A percentile compares a stretch with the other conserved stretches of the same genome.
Evolutionary conservation across 1,284 basidiomycete species (phyloP).

Genomic region (Vanrija sp.): DNA sequence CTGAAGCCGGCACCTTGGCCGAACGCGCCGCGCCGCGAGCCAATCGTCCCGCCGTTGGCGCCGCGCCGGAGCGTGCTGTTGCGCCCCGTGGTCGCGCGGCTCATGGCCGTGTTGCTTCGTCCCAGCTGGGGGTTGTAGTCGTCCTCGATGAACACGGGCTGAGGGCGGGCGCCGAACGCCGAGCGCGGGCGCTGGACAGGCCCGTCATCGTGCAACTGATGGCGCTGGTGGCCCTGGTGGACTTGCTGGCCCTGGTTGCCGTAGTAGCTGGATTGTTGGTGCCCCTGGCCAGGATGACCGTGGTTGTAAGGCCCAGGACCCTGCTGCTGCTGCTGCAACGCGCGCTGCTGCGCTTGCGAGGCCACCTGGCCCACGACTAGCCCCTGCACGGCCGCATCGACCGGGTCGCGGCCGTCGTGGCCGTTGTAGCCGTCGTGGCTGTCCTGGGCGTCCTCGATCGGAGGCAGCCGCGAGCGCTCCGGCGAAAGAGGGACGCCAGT

Average conservation of each 20-base stretch:
- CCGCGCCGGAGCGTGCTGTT: slow-evolving; percentile 25
- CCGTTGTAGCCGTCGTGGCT: slow-evolving; percentile 6
- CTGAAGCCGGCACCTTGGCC: slow-evolving; percentile 43
- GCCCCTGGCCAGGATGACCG: slow-evolving; percentile 3
- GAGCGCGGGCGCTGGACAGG: slow-evolving; percentile 23
- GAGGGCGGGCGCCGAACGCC: slow-evolving; percentile 32
- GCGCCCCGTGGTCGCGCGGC: slow-evolving; percentile 20
- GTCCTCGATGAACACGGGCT: slow-evolving; percentile 27
- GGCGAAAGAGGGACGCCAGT: too few species aligned
- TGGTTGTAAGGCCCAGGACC: slow-evolving; percentile 1
- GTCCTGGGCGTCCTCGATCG: slow-evolving; percentile 9
- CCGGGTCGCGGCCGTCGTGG: slow-evolving; percentile 5
- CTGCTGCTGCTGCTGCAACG: slow-evolving; percentile 29
- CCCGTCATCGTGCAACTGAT: slow-evolving; percentile 15
- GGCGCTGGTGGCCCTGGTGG: slow-evolving; percentile 7
- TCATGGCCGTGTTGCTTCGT: slow-evolving; percentile 26
- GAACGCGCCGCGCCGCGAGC: slow-evolving; percentile 40
- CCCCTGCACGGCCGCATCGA: not conserved
- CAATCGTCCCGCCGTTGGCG: slow-evolving; percentile 43
- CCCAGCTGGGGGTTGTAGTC: slow-evolving; percentile 17
- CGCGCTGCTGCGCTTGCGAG: slow-evolving; percentile 29
- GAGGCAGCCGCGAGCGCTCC: slow-evolving; percentile 11
- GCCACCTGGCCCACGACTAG: slow-evolving; percentile 29
- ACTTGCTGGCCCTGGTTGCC: slow-evolving; percentile 3
- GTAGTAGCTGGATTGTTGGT: not conserved